These are phyloP conservation scores for Trichoderma erinaceum DNA, from an alignment of 495 filamentous ascomycete species.

Conservation along the genomic window DNA sequence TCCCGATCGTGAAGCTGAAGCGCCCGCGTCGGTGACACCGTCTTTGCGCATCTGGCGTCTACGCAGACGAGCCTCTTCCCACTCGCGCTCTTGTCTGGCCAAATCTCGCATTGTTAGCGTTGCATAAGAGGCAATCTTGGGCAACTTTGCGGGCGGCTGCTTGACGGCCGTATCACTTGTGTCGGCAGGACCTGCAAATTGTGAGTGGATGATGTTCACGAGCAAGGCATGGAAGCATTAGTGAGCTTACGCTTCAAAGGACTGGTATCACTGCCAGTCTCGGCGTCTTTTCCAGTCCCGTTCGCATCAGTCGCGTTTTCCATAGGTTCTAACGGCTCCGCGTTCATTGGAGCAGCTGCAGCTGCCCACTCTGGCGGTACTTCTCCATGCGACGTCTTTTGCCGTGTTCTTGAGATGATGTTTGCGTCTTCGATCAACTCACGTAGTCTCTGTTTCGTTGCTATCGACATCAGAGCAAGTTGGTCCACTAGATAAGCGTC, in stretches of 20 bases:
- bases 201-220: slow-evolving; percentile 15
- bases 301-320: slow-evolving; percentile 27
- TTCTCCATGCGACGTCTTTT: slow-evolving; percentile 63
- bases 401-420: slow-evolving; percentile 56
- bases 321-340: slow-evolving; percentile 22
- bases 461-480: slow-evolving; percentile 66
- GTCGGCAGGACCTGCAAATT: slow-evolving; percentile 18
- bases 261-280: slow-evolving; percentile 42
- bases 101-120: slow-evolving; percentile 31
- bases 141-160: slow-evolving; percentile 18
- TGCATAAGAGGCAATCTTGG: slow-evolving; percentile 22
- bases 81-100: slow-evolving; percentile 37
- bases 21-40: slow-evolving; percentile 34
- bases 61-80: slow-evolving; percentile 42
- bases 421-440: slow-evolving; percentile 65
- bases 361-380: slow-evolving; percentile 66
- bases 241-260: slow-evolving; percentile 53
- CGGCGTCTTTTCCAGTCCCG: slow-evolving; percentile 32
- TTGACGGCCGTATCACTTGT: slow-evolving; percentile 19
- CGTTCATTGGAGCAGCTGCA: slow-evolving; percentile 45
- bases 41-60: slow-evolving; percentile 42
- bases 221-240: background rate
- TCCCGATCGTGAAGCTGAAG: slow-evolving; percentile 35
- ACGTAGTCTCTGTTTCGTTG: slow-evolving; percentile 63
- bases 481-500: slow-evolving; percentile 67